Base-by-base conservation (phyloP, 83 land plant species). In the Larix sibirica region DNA sequence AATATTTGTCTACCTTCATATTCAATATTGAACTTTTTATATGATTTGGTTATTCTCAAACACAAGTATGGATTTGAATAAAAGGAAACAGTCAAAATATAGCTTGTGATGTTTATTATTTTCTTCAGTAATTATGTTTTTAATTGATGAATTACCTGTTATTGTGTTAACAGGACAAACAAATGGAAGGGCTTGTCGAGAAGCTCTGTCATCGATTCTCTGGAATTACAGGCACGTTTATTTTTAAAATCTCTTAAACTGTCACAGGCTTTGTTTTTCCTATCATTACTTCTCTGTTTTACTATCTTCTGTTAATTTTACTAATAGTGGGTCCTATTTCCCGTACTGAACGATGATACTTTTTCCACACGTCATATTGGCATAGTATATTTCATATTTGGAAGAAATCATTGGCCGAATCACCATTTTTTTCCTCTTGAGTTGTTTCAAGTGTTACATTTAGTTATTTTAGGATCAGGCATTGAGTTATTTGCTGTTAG, bases 181-280 rank as follows among this genome's bases (percentile, higher is more conserved):
- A 98, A 89, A 96, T 95, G 95, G 99, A 98, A 85, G 89, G 95
- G 42, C 89, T 98, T 6, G 92, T 98, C 82, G 99, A 98, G 82
- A 98, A 98, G 88, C 96, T 96, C 10, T 96, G 99, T 85, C 91
- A 93, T 83, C 86, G 99, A 81, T 96, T 98, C 82, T 80, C 79
- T 76, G 97, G 99, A 50, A 88, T 90, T 17, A 80, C 93, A 83
- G 99, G 99, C 91, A 92, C 23, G 81, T 14, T 77, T 56, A 4
- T 18, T 62, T 74, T 61, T 59, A 59, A 70, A 12, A 20, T 69
- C 81, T 44, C 7, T 47, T 47, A 8, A 47, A 47, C 54, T 50
- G 54, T 9, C 54, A 50, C 54, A 50, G 54, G 10, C 54, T 50
- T 10, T 9, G 2, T 50, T 50, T 38, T 70, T 38, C n/a, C 38